These are phyloP conservation scores for Fusarium sp. DNA, from an alignment of 2,329 filamentous ascomycete species.

Conservation along the genomic window DNA sequence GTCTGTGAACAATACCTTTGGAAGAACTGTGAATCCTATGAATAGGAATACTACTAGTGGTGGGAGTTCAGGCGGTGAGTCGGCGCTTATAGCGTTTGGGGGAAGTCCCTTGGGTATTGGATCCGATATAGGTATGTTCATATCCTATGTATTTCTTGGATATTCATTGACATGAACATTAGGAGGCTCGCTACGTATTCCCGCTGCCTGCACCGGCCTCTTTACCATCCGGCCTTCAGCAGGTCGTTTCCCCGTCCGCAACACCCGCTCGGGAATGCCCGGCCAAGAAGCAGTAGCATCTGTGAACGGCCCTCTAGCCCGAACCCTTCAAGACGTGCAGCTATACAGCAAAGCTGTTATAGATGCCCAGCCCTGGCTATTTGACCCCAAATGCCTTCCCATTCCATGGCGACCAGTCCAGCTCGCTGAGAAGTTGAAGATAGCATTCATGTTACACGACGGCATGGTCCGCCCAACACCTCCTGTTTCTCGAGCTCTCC, in stretches of 20 bases:
- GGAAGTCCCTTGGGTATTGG: conserved; percentile 73
- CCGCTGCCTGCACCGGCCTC: conserved; percentile 69
- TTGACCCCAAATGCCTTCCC: conserved; percentile 69
- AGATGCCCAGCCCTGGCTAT: conserved; percentile 66
- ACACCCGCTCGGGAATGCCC: conserved; percentile 68
- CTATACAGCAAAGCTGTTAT: conserved; percentile 67
- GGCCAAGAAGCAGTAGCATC: conserved; percentile 75
- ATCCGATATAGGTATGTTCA: conserved; percentile 66
- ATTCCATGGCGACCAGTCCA: conserved; percentile 65
- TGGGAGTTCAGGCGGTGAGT: conserved; percentile 76
- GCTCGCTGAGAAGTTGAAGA: conserved; percentile 59
- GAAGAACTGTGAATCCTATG: conserved; percentile 71
- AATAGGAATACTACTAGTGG: conserved; percentile 72
- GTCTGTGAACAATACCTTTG: conserved; percentile 74
- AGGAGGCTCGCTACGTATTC: conserved; percentile 67
- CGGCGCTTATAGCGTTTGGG: conserved; percentile 69
- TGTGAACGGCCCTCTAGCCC: conserved; percentile 74
- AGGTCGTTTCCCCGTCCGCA: conserved; percentile 70
- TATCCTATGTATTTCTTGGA: rapidly evolving
- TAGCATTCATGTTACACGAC: conserved; percentile 76
- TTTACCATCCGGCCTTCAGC: conserved; percentile 69
- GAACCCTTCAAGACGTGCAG: conserved; percentile 67
- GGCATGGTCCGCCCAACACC: conserved; percentile 75
- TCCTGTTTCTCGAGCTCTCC: conserved; percentile 70
- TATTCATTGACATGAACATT: rapidly evolving